phyloP scores from a whole-genome alignment of 2,329 filamentous ascomycete genomes.

The Sclerotinia glacialis region DNA sequence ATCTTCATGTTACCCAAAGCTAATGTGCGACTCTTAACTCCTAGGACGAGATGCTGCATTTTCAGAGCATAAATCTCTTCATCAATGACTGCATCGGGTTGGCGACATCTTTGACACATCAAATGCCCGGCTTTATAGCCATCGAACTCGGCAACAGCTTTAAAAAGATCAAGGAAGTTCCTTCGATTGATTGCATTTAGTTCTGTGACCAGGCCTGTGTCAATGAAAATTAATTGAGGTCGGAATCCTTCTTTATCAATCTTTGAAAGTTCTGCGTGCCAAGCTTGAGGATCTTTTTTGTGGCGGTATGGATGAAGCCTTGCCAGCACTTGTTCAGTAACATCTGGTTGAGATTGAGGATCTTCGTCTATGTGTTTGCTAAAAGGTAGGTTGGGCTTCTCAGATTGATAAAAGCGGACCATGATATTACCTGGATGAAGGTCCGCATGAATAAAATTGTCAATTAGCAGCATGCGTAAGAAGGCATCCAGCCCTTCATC shows the following conservation, averaged over 20 bases:
- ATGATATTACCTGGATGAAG: constrained; percentile 98
- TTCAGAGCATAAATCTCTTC: constrained; percentile 87
- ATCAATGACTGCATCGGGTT: constrained; percentile 86
- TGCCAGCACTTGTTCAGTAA: constrained; percentile 81
- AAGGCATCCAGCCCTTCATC: constrained; percentile 95
- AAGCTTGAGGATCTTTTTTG: constrained; percentile 61
- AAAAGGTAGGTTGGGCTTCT: constrained; percentile 64
- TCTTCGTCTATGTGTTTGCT: constrained; percentile 37
- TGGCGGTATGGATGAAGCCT: constrained; percentile 71
- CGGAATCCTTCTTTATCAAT: constrained; percentile 86
- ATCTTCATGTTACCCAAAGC: constrained; percentile 94
- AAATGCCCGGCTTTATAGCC: constrained; percentile 91
- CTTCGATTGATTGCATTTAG: constrained; percentile 79
- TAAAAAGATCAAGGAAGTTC: constrained; percentile 96
- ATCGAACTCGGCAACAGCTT: constrained; percentile 92
- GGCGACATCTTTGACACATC: constrained; percentile 93
- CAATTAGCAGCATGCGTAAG: constrained; percentile 90
- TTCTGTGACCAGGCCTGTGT: constrained; percentile 92
- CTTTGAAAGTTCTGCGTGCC: constrained; percentile 69
- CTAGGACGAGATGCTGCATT: constrained; percentile 93
- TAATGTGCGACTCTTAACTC: constrained; percentile 86
- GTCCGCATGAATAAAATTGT: constrained; percentile 97
- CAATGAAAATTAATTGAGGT: constrained; percentile 95
- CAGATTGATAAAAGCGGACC: constrained; percentile 93
- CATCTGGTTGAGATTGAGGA: constrained; percentile 59